These are phyloP conservation scores for Lepiota brunneoincarnata DNA, from an alignment of 768 basidiomycete species.

Conservation along the genomic window DNA sequence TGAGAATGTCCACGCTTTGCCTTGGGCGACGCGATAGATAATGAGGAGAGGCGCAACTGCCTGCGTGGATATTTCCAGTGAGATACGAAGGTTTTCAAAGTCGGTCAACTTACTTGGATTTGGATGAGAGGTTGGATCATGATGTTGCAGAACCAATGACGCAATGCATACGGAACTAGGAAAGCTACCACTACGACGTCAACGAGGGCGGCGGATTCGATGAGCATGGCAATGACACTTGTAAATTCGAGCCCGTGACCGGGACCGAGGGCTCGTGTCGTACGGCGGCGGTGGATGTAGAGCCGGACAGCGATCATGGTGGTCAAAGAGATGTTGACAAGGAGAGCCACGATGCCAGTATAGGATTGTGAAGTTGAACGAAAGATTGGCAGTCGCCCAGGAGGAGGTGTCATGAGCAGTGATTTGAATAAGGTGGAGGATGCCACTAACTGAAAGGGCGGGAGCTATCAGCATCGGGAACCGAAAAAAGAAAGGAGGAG, in stretches of 20 bases:
- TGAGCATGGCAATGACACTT: background rate
- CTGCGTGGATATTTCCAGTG: background rate
- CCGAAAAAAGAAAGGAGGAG: background rate
- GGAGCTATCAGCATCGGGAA: background rate
- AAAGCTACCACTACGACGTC: constrained; percentile 2
- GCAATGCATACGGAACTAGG: constrained; percentile 4
- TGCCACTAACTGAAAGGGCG: background rate
- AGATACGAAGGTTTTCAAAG: background rate
- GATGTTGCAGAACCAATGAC: constrained; percentile 8
- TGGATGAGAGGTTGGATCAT: constrained; percentile 6
- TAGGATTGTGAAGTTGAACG: constrained; percentile 8
- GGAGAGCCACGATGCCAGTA: constrained; percentile 6
- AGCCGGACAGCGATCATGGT: constrained; percentile 3
- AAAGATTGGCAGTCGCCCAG: constrained; percentile 4
- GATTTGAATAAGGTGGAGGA: constrained; percentile 9
- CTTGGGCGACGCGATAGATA: constrained; percentile 19
- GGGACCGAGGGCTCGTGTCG: background rate
- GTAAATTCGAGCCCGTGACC: constrained; percentile 3
- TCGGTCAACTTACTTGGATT: background rate
- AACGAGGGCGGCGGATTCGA: constrained; percentile 6
- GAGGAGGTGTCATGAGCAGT: constrained; percentile 5
- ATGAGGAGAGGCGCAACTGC: constrained; percentile 18
- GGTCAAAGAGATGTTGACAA: constrained; percentile 5
- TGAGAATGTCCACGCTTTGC: constrained; percentile 14
- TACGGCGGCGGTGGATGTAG: constrained; percentile 5